Conservation (phyloP, 768 basidiomycete species). For the Peribolospora baueri region DNA sequence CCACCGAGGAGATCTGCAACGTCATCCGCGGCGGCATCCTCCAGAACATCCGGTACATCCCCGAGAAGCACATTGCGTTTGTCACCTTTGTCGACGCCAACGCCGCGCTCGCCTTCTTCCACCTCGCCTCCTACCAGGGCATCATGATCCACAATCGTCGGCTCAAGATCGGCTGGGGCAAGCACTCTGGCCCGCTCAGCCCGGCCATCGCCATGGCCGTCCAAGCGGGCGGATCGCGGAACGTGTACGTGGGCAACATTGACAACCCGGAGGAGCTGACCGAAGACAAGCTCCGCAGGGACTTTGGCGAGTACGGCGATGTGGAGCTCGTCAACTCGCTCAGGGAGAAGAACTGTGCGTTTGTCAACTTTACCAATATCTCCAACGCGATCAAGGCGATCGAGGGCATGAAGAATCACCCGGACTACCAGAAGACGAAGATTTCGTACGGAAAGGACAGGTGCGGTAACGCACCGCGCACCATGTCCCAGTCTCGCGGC, state of each 20-base stretch:
- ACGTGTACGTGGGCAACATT: slow-evolving; percentile 86
- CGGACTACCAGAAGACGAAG: slow-evolving; percentile 67
- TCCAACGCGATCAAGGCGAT: slow-evolving; percentile 96
- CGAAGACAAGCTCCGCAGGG: slow-evolving; percentile 68
- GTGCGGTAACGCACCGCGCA: slow-evolving; percentile 70
- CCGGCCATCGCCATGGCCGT: slow-evolving; percentile 68
- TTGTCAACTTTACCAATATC: slow-evolving; percentile 86
- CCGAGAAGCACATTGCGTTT: slow-evolving; percentile 77
- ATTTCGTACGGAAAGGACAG: slow-evolving; percentile 90
- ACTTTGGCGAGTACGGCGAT: slow-evolving; percentile 89
- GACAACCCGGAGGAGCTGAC: slow-evolving; percentile 83
- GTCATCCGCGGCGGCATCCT: slow-evolving; percentile 87
- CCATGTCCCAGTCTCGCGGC: not conserved
- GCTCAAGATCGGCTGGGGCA: slow-evolving; percentile 95
- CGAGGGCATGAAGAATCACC: slow-evolving; percentile 71
- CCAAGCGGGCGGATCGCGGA: slow-evolving; percentile 76
- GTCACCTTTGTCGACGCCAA: slow-evolving; percentile 65
- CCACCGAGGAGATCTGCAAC: slow-evolving; percentile 84
- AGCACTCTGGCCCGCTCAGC: slow-evolving; percentile 67
- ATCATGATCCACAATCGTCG: slow-evolving; percentile 77
- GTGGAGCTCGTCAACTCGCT: slow-evolving; percentile 40
- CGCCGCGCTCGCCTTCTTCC: slow-evolving; percentile 80
- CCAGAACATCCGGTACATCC: slow-evolving; percentile 83
- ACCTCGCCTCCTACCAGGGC: slow-evolving; percentile 70
- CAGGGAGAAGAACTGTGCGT: slow-evolving; percentile 58